Percentiles rank a stretch among this genome's conserved stretches.
Evolutionary conservation across 805 yeast genomes (phyloP).

Genomic region (Wickerhamomyces queroliae): DNA sequence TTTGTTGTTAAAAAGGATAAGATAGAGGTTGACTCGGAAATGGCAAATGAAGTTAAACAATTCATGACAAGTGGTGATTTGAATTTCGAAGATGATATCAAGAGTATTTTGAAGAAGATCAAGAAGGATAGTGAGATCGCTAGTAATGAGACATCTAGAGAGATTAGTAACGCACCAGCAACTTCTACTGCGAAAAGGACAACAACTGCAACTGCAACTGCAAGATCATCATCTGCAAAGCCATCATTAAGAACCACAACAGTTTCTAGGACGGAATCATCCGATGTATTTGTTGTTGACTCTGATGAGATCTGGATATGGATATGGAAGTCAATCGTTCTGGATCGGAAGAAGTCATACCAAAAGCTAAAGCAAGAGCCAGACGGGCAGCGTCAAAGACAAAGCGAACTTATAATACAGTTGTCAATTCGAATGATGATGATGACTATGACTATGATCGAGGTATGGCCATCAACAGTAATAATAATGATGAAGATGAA

Average conservation of each 20-base stretch:
- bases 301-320: constrained; percentile 1
- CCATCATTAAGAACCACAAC: neutral
- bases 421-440: constrained; percentile 23
- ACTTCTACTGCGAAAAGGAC: neutral
- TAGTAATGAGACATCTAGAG: too few relatives aligned
- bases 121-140: constrained; percentile 20
- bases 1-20: constrained; percentile 84
- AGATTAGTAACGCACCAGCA: too few relatives aligned
- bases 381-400: neutral
- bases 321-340: neutral
- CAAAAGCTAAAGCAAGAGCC: too few relatives aligned
- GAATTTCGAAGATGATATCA: constrained; percentile 32
- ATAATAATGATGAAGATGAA: neutral
- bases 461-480: neutral
- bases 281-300: constrained; percentile 1
- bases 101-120: constrained; percentile 33
- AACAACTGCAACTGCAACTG: neutral
- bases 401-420: constrained; percentile 11
- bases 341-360: too few relatives aligned
- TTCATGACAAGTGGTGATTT: constrained; percentile 23
- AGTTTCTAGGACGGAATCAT: neutral
- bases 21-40: constrained; percentile 51
- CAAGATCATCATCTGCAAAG: neutral
- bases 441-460: constrained; percentile 14
- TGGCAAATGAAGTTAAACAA: constrained; percentile 27